Evolutionary conservation across 257 asterid genomes (phyloP).

Genomic region (Solanum ahanhuiri): DNA sequence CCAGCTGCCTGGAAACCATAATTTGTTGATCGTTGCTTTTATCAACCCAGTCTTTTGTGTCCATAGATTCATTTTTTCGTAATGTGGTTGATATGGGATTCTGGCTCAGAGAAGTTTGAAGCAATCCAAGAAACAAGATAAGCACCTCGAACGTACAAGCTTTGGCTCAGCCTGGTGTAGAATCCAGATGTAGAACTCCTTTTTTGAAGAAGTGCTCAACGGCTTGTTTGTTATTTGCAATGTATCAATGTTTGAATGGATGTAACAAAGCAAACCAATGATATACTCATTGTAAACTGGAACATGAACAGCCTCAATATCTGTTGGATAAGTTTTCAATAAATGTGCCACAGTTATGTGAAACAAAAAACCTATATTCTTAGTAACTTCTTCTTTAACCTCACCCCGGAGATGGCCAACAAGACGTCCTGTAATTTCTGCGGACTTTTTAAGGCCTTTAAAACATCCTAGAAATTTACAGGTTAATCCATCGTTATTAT

Average conservation of each 20-base stretch:
- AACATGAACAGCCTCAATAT: neutral
- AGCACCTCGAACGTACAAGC: conserved; percentile 1
- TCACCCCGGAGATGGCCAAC: too few species aligned
- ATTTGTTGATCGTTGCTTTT: too few species aligned
- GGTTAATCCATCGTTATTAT: too few species aligned
- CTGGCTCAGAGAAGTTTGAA: neutral
- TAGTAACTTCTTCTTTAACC: too few species aligned
- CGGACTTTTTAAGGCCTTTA: too few species aligned
- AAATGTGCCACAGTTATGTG: neutral
- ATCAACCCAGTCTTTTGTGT: neutral
- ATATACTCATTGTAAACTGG: conserved; percentile 17
- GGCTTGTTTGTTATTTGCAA: neutral
- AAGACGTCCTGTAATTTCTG: too few species aligned
- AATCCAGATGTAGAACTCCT: neutral
- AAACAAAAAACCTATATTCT: too few species aligned
- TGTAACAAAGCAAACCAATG: neutral
- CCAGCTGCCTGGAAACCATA: too few species aligned
- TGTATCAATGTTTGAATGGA: conserved; percentile 9
- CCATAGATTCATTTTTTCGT: conserved; percentile 11
- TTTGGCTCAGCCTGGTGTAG: neutral
- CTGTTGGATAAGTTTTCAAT: neutral
- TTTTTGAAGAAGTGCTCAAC: neutral
- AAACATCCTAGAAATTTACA: too few species aligned
- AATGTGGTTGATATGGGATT: conserved; percentile 1
- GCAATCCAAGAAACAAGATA: neutral